Evolutionary conservation across 257 asterid genomes (phyloP), one percentile per base, ranked within the genome.

Genomic region (Solanum etuberosum): DNA sequence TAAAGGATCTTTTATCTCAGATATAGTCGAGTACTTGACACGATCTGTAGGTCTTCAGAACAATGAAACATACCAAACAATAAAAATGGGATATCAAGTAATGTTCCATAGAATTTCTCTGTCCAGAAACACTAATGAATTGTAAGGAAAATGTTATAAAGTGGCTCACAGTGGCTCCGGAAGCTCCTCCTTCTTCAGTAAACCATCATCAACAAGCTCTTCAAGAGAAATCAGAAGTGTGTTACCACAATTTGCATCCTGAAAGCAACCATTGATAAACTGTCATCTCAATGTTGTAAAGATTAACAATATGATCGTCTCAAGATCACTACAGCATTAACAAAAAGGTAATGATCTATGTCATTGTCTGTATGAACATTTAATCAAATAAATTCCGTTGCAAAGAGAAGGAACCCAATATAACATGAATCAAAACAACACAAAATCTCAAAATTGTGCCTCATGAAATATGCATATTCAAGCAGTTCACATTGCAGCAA

Each of bases 191-290:
- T 90, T 88, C 81, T 88, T 86, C 90, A 97, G 90, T 82, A 97
- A 91, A 86, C 99, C 99, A 92, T 96, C 99, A 77, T 93, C 88
- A 71, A 95, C 99, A 83, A 97, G 98, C 85, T 95, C 97, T 85
- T 96, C 99, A 43, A 97, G 98, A 80, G 99, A 97, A 90, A 97
- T 93, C 91, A 97, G 87, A 87, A 96, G 97, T 42, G 97, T 95
- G 84, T 97, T 97, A 48, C 99, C 98, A 87, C 99, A 97, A 90
- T 97, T 97, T 84, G 99, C 99, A 95, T 96, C 99, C 99, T 97
- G 92, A 63, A 89, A 91, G 71, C 34, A 77, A 86, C 40, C 65
- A 83, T 40, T 25, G 61, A 67, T 43, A 71, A 87, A 61, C 20
- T 23, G 83, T 78, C 83, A 40, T 46, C 42, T 59, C 83, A 82